Evolutionary conservation across 768 basidiomycete species (phyloP).

Genomic region (Lactarius deliciosus): DNA sequence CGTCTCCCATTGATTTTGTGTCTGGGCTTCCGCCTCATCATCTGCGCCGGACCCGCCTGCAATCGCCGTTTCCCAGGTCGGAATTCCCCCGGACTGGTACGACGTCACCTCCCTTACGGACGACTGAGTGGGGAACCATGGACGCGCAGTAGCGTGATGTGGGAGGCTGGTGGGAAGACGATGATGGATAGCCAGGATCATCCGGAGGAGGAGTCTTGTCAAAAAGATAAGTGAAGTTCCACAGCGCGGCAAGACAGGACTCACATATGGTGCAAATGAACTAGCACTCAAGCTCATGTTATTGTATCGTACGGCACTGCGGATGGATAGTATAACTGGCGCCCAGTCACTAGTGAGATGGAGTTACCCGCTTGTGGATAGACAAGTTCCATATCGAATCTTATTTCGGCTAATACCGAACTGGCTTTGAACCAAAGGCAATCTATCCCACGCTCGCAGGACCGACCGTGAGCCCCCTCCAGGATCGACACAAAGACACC

Average conservation of each 20-base stretch:
- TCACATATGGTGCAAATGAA: conserved; percentile 64
- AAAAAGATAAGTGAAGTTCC: conserved; percentile 7
- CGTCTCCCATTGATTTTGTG: conserved; percentile 68
- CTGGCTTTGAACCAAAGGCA: conserved; percentile 35
- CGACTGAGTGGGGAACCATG: conserved; percentile 52
- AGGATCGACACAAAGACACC: conserved; percentile 29
- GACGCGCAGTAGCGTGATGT: conserved; percentile 38
- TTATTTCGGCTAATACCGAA: conserved; percentile 46
- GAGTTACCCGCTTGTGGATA: not conserved
- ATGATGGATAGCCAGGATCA: conserved; percentile 39
- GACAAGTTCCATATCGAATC: not conserved
- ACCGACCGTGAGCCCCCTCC: conserved; percentile 30
- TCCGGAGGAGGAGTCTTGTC: conserved; percentile 59
- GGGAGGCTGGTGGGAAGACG: conserved; percentile 27
- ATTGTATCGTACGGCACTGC: not conserved
- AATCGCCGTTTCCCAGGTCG: conserved; percentile 51
- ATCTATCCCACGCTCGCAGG: conserved; percentile 14
- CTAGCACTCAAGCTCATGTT: conserved; percentile 45
- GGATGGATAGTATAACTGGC: not conserved
- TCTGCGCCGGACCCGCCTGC: conserved; percentile 39
- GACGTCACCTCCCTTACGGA: conserved; percentile 42
- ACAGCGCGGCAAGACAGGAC: conserved; percentile 24
- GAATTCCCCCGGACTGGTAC: conserved; percentile 70
- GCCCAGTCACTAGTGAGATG: not conserved
- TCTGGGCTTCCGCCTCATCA: conserved; percentile 40